A percentile compares a stretch with the other conserved stretches of the same genome.
phyloP scores from a whole-genome alignment of 2,329 filamentous ascomycete genomes.

The Fusarium sp. region DNA sequence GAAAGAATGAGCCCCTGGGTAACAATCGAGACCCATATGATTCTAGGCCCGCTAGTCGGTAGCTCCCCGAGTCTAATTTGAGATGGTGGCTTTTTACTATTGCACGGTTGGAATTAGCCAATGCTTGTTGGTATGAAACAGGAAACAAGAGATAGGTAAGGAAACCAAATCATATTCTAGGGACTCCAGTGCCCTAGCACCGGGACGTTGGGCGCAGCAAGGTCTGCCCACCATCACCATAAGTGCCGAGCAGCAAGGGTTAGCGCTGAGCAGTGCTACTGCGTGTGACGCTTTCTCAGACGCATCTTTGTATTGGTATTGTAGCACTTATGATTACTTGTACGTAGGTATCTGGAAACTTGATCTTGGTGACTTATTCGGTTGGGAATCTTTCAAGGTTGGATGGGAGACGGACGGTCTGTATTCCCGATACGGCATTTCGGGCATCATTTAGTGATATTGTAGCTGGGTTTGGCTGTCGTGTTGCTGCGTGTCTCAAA shows the following conservation, averaged over 20 bases:
- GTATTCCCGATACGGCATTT: background rate
- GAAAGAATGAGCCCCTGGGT: background rate
- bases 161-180: constrained; percentile 15
- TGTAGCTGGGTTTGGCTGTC: background rate
- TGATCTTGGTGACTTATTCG: background rate
- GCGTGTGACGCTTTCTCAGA: constrained; percentile 23
- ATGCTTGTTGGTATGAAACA: constrained; percentile 16
- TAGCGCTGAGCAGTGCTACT: constrained; percentile 18
- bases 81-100: constrained; percentile 14
- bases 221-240: constrained; percentile 27
- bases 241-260: constrained; percentile 39
- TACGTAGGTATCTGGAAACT: background rate
- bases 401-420: background rate
- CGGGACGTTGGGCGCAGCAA: constrained; percentile 37
- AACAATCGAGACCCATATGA: constrained; percentile 3
- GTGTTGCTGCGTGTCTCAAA: constrained; percentile 10
- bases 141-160: constrained; percentile 20
- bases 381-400: background rate
- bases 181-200: constrained; percentile 21
- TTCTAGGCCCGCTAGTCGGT: constrained; percentile 3
- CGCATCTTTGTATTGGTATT: background rate
- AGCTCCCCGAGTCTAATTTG: constrained; percentile 15
- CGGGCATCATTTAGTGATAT: constrained; percentile 18
- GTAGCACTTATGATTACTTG: background rate
- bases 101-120: constrained; percentile 2